Evolutionary conservation across 345 rosid genomes (phyloP), one percentile per base, ranked within the genome.

Genomic region (Lepidium aucheri): DNA sequence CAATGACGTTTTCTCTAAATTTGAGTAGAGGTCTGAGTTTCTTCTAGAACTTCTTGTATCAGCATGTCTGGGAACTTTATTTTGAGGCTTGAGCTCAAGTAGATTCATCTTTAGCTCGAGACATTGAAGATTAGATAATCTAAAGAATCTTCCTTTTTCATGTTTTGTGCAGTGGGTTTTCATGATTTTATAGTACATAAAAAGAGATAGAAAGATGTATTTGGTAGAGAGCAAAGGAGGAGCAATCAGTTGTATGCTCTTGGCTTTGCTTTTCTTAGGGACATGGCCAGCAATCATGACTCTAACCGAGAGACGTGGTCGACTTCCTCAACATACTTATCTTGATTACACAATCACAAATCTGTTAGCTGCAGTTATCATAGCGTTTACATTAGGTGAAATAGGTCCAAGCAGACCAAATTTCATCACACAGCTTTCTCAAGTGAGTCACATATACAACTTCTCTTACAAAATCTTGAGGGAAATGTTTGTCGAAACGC

Each of bases 231-330:
- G 91, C 84, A 92, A 87, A 80, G 95, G 72, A 59, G 98, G 91
- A 16, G 98, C 98, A 53, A 84, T 92, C 53, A 60, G 46, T 12
- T 89, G 98, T 36, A 89, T 92, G 96, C 74, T 92, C 42, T 75
- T 89, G 8, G 80, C 95, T 39, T 72, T 92, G 30, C 56, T 86
- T 69, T 86, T 85, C 80, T 60, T 92, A 79, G 98, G 98, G 8
- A 92, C 96, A 73, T 92, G 96, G 95, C 98, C 96, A 59, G 98
- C 93, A 12, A 11, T 92, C 30, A 64, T 92, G 69, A 86, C 96
- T 38, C 84, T 86, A 2, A 78, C 88, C 8, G 98, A 91, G 68
- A 73, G 98, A 64, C 82, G 92, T 0, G 98, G 96, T 3, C 81
- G 96, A 40, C 98, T 85, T 60, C 96, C 98, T 63, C 98, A 89